Base-by-base conservation (phyloP, 345 rosid species). In the Gossypium thurberi region DNA sequence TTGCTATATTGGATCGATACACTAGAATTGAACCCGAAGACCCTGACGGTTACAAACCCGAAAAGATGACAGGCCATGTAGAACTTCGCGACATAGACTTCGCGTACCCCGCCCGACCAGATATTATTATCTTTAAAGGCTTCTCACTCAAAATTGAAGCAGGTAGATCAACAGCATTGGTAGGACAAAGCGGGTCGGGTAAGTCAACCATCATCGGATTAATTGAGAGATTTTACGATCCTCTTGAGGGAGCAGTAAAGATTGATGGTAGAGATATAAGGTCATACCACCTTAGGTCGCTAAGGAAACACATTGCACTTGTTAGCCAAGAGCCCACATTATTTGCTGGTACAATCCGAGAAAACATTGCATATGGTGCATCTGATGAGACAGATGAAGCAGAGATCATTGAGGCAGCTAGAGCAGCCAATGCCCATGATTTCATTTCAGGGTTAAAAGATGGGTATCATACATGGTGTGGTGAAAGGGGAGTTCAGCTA, bases 131-230 rank as follows among this genome's bases (percentile, higher is more conserved):
- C 68, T 82, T 91, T 58, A 79, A 64, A 48, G 84, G 77, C 64
- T 88, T 89, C 78, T 85, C 85, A 0, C 81, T 88, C 61, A 74
- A 64, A 13, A 81, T 92, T 3, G 83, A 87, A 21, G 80, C 87
- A 0, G 91, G 88, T 3, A 88, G 81, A 78, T 87, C 95, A 18
- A 89, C 97, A 0, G 97, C 94, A 3, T 58, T 91, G 26, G 94
- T 91, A 2, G 97, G 97, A 52, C 87, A 84, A 73, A 89, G 97
- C 15, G 97, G 92, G 25, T 91, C 91, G 0, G 97, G 97, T 6
- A 91, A 91, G 51, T 91, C 97, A 6, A 91, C 93, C 0, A 78
- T 89, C 43, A 84, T 91, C 3, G 87, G 90, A 11, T 47, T 91
- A 43, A 83, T 89, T 18, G 86, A 88, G 62, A 77, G 94, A 53